These are phyloP conservation scores for Eucalyptus sp. DNA, from an alignment of 345 rosid genomes.

Conservation along the genomic window DNA sequence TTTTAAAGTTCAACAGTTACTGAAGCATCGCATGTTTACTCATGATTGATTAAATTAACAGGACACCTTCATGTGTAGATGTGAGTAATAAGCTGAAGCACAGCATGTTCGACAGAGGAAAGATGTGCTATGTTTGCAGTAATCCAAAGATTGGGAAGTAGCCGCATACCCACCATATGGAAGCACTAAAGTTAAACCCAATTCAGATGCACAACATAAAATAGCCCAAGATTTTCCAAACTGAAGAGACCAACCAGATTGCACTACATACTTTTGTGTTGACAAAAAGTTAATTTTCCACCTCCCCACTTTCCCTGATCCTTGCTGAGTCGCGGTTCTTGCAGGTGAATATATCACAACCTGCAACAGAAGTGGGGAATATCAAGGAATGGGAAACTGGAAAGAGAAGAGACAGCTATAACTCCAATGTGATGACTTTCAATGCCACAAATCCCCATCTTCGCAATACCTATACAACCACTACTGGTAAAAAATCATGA, in stretches of 20 bases:
- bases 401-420: background rate
- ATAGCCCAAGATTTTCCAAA: background rate
- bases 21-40: background rate
- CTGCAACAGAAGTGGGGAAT: constrained; percentile 13
- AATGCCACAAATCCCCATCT: background rate
- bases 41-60: background rate
- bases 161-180: background rate
- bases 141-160: background rate
- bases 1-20: background rate
- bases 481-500: background rate
- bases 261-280: constrained; percentile 57
- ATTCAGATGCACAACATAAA: background rate
- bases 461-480: background rate
- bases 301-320: constrained; percentile 89
- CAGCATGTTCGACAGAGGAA: background rate
- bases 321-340: constrained; percentile 90
- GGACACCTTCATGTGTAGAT: background rate
- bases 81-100: background rate
- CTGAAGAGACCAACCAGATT: background rate
- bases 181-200: background rate
- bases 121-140: background rate
- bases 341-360: constrained; percentile 92
- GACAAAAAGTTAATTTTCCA: constrained; percentile 95
- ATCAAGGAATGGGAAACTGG: background rate
- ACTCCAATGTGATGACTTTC: background rate